Evolutionary conservation across 352 stramenopile species (phyloP).

Genomic region (Pseudoperonospora humuli): DNA sequence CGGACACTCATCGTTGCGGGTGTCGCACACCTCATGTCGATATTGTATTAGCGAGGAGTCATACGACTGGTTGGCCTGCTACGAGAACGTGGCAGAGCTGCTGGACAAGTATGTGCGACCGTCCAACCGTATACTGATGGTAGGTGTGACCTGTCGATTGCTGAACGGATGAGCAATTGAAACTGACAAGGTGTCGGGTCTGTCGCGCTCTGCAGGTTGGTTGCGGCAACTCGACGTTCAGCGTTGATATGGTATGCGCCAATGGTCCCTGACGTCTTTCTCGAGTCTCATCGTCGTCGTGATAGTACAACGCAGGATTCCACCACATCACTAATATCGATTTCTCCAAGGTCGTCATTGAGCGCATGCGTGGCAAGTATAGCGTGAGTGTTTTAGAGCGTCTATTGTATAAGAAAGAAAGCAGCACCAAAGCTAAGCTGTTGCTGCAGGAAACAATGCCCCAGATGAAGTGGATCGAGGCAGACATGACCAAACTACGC

Average conservation of each 20-base stretch:
- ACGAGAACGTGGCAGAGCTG: conserved; percentile 36
- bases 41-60: conserved; percentile 38
- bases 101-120: conserved; percentile 33
- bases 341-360: conserved; percentile 58
- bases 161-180: neutral
- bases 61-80: conserved; percentile 73
- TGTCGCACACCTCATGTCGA: neutral
- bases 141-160: conserved; percentile 5
- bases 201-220: conserved; percentile 33
- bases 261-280: neutral
- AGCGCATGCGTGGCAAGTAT: conserved; percentile 56
- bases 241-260: conserved; percentile 43
- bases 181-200: conserved; percentile 2
- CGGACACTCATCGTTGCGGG: neutral
- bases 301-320: conserved; percentile 46
- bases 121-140: conserved; percentile 42
- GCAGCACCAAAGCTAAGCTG: neutral
- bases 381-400: conserved; percentile 18
- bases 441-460: conserved; percentile 29
- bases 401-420: neutral
- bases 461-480: conserved; percentile 46
- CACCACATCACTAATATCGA: conserved; percentile 68
- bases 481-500: conserved; percentile 48
- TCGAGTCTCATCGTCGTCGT: conserved; percentile 5
- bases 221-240: conserved; percentile 75